Evolutionary conservation across 345 rosid species (phyloP).

Genomic region (Acer negundo): DNA sequence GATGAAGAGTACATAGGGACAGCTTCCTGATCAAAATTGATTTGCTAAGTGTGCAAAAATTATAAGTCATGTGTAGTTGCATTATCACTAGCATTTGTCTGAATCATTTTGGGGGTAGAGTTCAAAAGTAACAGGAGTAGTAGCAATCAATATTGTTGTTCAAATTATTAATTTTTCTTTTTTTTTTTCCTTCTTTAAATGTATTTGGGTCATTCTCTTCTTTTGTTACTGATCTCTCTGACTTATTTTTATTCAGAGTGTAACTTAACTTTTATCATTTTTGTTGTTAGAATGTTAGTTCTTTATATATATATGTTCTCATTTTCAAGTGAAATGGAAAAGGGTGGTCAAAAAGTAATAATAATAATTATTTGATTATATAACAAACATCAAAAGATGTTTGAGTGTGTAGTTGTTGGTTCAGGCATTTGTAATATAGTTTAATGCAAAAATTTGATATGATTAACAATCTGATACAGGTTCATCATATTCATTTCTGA

Average conservation of each 20-base stretch:
- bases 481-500: too few species aligned
- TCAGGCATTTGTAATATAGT: too few species aligned
- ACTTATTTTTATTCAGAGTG: neutral
- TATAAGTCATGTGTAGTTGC: neutral
- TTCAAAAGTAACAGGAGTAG: neutral
- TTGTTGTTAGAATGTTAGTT: too few species aligned
- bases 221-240: neutral
- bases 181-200: neutral
- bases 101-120: neutral
- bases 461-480: too few species aligned
- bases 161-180: slow-evolving; percentile 7
- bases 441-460: too few species aligned
- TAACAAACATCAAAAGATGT: too few species aligned
- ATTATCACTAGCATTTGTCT: slow-evolving; percentile 24
- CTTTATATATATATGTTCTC: too few species aligned
- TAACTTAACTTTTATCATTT: too few species aligned
- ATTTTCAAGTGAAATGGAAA: neutral
- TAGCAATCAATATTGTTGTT: neutral
- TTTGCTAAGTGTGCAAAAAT: slow-evolving; percentile 32
- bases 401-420: too few species aligned
- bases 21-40: slow-evolving; percentile 21
- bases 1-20: too few species aligned
- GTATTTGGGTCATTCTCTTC: neutral
- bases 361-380: neutral
- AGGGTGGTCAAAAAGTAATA: neutral